Percentiles rank a stretch among this genome's conserved stretches.
Conservation (phyloP, 2,329 filamentous ascomycete genomes). For the Colletotrichum noveboracense region DNA sequence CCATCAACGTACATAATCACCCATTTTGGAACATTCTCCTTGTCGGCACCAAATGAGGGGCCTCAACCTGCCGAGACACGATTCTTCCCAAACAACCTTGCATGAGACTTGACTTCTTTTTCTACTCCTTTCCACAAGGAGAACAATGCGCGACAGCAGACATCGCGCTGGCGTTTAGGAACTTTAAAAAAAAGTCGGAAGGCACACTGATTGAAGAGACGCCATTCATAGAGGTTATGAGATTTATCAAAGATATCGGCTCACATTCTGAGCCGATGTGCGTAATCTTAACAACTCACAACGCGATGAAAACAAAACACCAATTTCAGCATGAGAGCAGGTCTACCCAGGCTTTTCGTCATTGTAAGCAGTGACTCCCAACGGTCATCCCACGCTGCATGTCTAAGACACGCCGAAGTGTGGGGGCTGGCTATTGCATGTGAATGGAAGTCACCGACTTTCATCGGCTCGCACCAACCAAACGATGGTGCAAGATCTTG, state of each 20-base stretch:
- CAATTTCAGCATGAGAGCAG: neutral
- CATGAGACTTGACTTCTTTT: neutral
- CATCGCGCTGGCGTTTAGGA: slow-evolving; percentile 13
- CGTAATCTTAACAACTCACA: neutral
- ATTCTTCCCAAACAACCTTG: neutral
- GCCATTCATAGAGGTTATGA: neutral
- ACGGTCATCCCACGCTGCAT: neutral
- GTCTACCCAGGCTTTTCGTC: neutral
- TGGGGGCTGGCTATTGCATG: neutral
- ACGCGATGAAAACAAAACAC: neutral
- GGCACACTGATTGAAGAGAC: slow-evolving; percentile 11
- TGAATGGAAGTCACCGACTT: neutral
- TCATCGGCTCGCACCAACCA: neutral
- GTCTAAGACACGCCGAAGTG: neutral
- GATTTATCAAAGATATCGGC: neutral
- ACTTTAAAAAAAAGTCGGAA: slow-evolving; percentile 1
- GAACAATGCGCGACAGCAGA: neutral
- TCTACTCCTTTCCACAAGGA: neutral
- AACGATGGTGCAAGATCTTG: neutral
- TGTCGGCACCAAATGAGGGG: neutral
- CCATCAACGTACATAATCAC: neutral
- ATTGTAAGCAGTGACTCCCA: neutral
- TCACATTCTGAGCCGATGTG: neutral
- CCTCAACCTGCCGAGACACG: neutral
- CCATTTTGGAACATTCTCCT: neutral